Base-by-base conservation (phyloP, 1,284 basidiomycete species). In the Leccinum huronense region DNA sequence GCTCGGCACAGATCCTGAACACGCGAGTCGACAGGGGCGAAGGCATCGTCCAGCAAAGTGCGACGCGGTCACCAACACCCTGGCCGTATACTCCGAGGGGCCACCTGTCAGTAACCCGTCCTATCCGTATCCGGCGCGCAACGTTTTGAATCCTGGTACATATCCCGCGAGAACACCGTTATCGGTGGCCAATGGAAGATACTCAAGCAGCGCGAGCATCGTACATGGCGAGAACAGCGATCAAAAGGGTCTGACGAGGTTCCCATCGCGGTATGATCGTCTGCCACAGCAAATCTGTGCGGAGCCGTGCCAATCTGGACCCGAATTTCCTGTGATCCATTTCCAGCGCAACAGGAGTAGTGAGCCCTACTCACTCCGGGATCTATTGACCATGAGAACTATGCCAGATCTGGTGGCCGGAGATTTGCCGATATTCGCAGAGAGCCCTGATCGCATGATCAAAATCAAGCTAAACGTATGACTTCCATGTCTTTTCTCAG, bases 71-170 rank as follows among this genome's bases (percentile, higher is more conserved):
- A 34, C 59, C 58, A 59, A 64, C 11, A 48, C 60, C n/a, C 61
- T 58, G 59, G 11, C 62, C 23, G 67, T 75, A 40, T 74, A 74
- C 48, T 30, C 63, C 8, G 38, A 62, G 5, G 57, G 13, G 9
- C 61, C 63, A 31, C 72, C 71, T 13, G 42, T 69, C 62, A 67
- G 23, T 13, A 71, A 63, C 23, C 65, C 65, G 30, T 62, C 63
- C n/a, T 76, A 76, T 59, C 73, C 75, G 40, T 76, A 75, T 55
- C 74, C 73, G 4, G 70, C 65, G 34, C 65, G 72, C 31, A 76
- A 75, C 57, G 64, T 71, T 36, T 36, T 76, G 0, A 73, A 73
- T 58, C 65, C 67, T 40, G 62, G 59, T 19, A 62, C 72, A 10
- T 72, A 68, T 59, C 48, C 40, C 33, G 51, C 61, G 31, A 63